Evolutionary conservation across 1,284 basidiomycete genomes (phyloP).

Genomic region (Hemileia vastatrix): DNA sequence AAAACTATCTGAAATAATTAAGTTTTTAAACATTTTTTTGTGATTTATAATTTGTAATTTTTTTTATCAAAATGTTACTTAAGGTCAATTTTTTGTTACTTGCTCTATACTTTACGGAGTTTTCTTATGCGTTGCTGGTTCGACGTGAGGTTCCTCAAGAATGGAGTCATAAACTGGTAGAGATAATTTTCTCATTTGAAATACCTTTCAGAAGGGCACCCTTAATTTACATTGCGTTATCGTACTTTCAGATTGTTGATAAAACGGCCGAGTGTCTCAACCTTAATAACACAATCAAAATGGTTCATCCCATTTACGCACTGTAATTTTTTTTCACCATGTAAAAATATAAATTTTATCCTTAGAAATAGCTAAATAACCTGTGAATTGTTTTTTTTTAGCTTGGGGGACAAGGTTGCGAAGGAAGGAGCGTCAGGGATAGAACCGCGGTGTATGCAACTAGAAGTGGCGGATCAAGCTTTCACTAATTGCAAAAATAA

Average conservation of each 20-base stretch:
- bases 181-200: not conserved
- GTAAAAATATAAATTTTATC: not conserved
- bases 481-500: slow-evolving; percentile 50
- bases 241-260: no score
- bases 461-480: slow-evolving; percentile 7
- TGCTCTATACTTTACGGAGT: not conserved
- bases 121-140: not conserved
- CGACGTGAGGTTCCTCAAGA: slow-evolving; percentile 19
- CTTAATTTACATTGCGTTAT: no score
- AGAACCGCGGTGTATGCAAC: slow-evolving; percentile 8
- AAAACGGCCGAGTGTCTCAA: no score
- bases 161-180: slow-evolving; percentile 8
- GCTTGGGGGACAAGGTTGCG: not conserved
- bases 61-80: no score
- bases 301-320: no score
- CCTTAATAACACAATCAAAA: no score
- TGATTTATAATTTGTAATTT: no score
- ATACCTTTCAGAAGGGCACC: not conserved
- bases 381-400: not conserved
- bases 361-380: not conserved
- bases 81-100: no score
- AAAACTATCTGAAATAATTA: no score
- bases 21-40: no score
- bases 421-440: slow-evolving; percentile 1
- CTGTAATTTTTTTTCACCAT: no score